Conservation (phyloP, 441 rosid species). For the Viola pubescens region DNA sequence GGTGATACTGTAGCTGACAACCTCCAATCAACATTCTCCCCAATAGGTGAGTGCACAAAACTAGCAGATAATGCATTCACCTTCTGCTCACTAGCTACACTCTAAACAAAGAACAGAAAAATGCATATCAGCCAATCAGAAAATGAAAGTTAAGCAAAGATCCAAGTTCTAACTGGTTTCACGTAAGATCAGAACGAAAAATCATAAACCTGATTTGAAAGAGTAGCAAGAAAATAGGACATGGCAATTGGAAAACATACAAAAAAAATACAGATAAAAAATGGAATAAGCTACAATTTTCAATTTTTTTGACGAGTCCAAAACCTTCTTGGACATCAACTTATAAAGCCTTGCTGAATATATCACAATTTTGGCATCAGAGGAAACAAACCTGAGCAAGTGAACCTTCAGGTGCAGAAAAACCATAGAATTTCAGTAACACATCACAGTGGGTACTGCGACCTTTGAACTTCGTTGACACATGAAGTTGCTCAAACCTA, state of each 20-base stretch:
- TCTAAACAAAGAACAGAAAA: slow-evolving; percentile 44
- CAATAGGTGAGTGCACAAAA: slow-evolving; percentile 74
- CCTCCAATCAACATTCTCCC: slow-evolving; percentile 95
- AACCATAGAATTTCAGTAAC: slow-evolving; percentile 77
- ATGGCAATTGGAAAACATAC: not conserved
- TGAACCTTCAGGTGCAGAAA: slow-evolving; percentile 97
- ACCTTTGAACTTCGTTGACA: slow-evolving; percentile 68
- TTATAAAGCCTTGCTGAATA: no score
- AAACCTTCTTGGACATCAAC: slow-evolving; percentile 3
- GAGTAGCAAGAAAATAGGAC: not conserved
- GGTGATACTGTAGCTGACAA: slow-evolving; percentile 94
- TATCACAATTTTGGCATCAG: slow-evolving; percentile 8
- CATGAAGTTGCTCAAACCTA: slow-evolving; percentile 85
- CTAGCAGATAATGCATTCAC: slow-evolving; percentile 86
- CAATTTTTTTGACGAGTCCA: slow-evolving; percentile 2
- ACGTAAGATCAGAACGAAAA: not conserved
- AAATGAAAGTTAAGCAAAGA: no score
- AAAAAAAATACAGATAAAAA: not conserved
- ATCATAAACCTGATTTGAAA: not conserved
- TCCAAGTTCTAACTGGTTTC: not conserved
- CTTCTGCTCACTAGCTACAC: slow-evolving; percentile 89
- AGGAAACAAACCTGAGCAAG: slow-evolving; percentile 82
- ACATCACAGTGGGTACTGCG: slow-evolving; percentile 75
- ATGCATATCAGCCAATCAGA: slow-evolving; percentile 7
- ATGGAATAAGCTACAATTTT: not conserved